A percentile compares a stretch with the other conserved stretches of the same genome.
Conservation (phyloP, 768 basidiomycete species). For the Amanita muscaria region DNA sequence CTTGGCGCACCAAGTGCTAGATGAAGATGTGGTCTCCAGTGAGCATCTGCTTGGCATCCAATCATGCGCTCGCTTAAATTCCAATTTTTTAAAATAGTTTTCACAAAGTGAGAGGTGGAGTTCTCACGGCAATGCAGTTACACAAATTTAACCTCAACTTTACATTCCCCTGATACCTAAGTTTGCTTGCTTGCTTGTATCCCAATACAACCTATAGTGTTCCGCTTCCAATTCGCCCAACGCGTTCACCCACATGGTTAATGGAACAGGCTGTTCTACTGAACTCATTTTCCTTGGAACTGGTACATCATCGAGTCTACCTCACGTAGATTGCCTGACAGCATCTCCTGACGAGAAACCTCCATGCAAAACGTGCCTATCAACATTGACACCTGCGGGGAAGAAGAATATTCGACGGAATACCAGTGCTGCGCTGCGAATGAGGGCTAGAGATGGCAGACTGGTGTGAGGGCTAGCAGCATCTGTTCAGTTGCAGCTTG, state of each 20-base stretch:
- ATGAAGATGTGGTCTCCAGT: slow-evolving; percentile 89
- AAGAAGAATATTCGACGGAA: slow-evolving; percentile 82
- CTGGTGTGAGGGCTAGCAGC: slow-evolving; percentile 34
- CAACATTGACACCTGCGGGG: slow-evolving; percentile 58
- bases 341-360: slow-evolving; percentile 38
- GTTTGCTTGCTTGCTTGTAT: no score
- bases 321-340: slow-evolving; percentile 68
- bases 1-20: slow-evolving; percentile 71
- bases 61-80: neutral
- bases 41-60: slow-evolving; percentile 20
- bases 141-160: no score
- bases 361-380: slow-evolving; percentile 56
- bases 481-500: neutral
- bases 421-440: slow-evolving; percentile 61
- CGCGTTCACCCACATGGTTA: slow-evolving; percentile 1
- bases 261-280: neutral
- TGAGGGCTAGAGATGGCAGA: slow-evolving; percentile 31
- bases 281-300: slow-evolving; percentile 82
- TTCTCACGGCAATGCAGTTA: no score
- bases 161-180: no score
- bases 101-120: neutral
- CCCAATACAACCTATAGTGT: no score
- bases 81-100: neutral
- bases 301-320: slow-evolving; percentile 69
- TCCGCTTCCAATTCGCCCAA: no score